These are phyloP conservation scores for Candida pseudoviswanathii DNA, from an alignment of 1,139 yeast species.

Conservation along the genomic window DNA sequence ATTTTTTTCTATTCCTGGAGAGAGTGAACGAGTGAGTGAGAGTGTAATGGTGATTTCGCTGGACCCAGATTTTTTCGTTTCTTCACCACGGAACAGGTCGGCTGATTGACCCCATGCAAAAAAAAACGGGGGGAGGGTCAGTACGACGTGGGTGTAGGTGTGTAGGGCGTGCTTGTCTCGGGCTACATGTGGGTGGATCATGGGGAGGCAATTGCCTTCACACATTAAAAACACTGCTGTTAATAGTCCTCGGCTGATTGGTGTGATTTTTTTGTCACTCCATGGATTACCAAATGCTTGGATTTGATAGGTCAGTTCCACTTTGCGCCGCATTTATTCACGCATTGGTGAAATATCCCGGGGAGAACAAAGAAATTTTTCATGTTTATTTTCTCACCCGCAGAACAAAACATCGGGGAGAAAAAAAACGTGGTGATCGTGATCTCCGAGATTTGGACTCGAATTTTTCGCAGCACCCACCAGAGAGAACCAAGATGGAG, in stretches of 20 bases:
- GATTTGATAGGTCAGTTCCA: conserved; percentile 9
- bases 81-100: background rate
- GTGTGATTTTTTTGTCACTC: background rate
- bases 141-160: background rate
- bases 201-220: background rate
- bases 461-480: background rate
- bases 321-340: conserved; percentile 2
- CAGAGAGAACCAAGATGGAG: no score
- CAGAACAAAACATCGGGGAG: background rate
- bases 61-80: background rate
- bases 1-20: conserved; percentile 8
- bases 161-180: background rate
- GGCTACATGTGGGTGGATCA: background rate
- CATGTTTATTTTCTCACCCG: background rate
- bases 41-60: background rate
- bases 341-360: background rate
- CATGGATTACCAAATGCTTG: conserved; percentile 11
- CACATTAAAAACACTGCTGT: background rate
- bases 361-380: conserved; percentile 3
- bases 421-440: background rate
- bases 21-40: background rate
- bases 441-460: conserved; percentile 3
- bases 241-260: conserved; percentile 3
- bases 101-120: conserved; percentile 1
- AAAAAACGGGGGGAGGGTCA: background rate